Percentiles rank a stretch among this genome's conserved stretches.
phyloP scores from a whole-genome alignment of 768 basidiomycete genomes.

The Sarcodon sp. region DNA sequence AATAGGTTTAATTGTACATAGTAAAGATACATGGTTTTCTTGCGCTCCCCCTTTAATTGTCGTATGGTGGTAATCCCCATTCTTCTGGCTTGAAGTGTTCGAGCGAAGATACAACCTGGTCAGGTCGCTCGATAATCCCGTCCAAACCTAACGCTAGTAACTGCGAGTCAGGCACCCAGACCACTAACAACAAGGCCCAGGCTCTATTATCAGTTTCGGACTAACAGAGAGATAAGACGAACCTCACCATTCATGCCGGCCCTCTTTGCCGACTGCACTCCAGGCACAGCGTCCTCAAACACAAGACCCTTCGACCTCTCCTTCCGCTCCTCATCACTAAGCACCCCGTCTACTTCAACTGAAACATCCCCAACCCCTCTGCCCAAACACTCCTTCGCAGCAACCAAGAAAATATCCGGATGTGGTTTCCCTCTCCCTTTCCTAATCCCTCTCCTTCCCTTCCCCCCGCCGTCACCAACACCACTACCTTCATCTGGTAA shows the following conservation, averaged over 20 bases:
- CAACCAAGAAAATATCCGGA: slow-evolving; percentile 71
- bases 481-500: slow-evolving; percentile 33
- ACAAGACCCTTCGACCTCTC: slow-evolving; percentile 59
- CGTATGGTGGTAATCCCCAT: slow-evolving; percentile 74
- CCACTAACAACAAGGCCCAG: slow-evolving; percentile 30
- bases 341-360: slow-evolving; percentile 19
- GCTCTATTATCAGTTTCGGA: not conserved
- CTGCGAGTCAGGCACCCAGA: slow-evolving; percentile 77
- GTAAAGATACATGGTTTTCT: no score
- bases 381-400: slow-evolving; percentile 48
- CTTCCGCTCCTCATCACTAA: slow-evolving; percentile 20
- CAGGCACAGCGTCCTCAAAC: slow-evolving; percentile 72
- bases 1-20: no score
- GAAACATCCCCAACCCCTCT: slow-evolving; percentile 34
- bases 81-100: slow-evolving; percentile 69
- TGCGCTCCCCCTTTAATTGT: not conserved
- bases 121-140: slow-evolving; percentile 33
- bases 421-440: slow-evolving; percentile 53
- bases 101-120: slow-evolving; percentile 46
- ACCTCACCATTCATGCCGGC: slow-evolving; percentile 76
- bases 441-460: slow-evolving; percentile 19
- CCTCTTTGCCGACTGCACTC: slow-evolving; percentile 68
- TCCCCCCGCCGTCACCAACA: not conserved
- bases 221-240: not conserved
- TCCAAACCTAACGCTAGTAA: slow-evolving; percentile 28